Evolutionary conservation across 202 grass and related monocot genomes (phyloP), one percentile per base, ranked within the genome.

Genomic region (Hordeum pubiflorum): DNA sequence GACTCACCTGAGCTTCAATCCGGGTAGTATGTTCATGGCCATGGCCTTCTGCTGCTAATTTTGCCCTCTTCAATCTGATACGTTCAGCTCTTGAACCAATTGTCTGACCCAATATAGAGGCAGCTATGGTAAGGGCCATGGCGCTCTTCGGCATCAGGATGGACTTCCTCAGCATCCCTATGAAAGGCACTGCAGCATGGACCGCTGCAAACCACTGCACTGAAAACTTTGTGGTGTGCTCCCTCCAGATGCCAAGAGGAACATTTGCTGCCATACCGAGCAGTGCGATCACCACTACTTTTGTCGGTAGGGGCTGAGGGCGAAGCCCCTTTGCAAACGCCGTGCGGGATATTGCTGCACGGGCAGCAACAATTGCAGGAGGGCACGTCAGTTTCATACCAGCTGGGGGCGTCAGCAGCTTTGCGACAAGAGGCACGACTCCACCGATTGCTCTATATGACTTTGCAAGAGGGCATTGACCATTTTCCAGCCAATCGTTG

Each of bases 241-340:
- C 96, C 83, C 96, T 93, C 96, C 96, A 95, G 18, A 98, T 88
- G 50, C 96, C 96, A 11, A 99, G 92, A 62, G 96, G 96, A 60
- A 99, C 85, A 65, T 99, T 99, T 58, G 87, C 90, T 38, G 92
- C 90, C 90, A 99, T 96, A 80, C 92, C 90, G 18, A 96, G 87
- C 75, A 99, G 69, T 50, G 92, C 92, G 56, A 99, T 99, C 77
- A 93, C 92, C 46, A 99, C 55, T 75, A 96, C 34, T 82, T 99
- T 99, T 9, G 86, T 84, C 9, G 90, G 92, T 10, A 99, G 70
- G 32, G 96, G 92, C 34, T 99, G 90, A 44, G 95, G 95, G 0
- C 92, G 92, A 72, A 98, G 92, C 46, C 84, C 93, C 85, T 91
- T 98, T 4, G 91, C 95, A 65, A 94, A 86, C 20, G 80, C 60